phyloP scores from a whole-genome alignment of 2,329 filamentous ascomycete genomes.

The Exserohilum rostratum region DNA sequence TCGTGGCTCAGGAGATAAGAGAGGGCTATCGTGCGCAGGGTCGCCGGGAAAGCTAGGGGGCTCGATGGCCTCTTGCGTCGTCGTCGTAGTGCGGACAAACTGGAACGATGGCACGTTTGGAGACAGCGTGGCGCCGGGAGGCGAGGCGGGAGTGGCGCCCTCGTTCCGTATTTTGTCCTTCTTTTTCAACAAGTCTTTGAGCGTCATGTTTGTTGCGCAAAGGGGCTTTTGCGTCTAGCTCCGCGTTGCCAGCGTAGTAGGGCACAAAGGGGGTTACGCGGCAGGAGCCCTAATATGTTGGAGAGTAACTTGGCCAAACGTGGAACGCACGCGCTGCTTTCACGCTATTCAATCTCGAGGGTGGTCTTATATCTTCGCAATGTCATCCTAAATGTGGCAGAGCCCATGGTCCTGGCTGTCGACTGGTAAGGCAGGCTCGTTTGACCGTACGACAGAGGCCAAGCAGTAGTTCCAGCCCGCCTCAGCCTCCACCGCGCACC shows the following conservation, averaged over 20 bases:
- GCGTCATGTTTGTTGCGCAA: conserved; percentile 57
- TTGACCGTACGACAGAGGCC: conserved; percentile 26
- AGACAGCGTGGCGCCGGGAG: conserved; percentile 32
- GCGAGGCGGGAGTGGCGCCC: conserved; percentile 38
- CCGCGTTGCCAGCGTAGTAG: conserved; percentile 19
- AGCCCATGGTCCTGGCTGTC: conserved; percentile 28
- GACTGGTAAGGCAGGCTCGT: conserved; percentile 31
- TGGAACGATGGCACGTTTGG: conserved; percentile 67
- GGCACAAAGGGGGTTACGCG: conserved; percentile 19
- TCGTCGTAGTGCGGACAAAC: conserved; percentile 84
- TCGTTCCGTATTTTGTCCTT: conserved; percentile 63
- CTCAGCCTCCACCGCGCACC: conserved; percentile 32
- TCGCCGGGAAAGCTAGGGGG: conserved; percentile 65
- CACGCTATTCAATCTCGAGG: conserved; percentile 34
- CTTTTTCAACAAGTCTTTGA: conserved; percentile 68
- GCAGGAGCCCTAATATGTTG: conserved; percentile 14
- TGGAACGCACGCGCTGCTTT: conserved; percentile 7
- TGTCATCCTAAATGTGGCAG: conserved; percentile 26
- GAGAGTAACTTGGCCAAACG: conserved; percentile 9
- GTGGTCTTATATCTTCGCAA: conserved; percentile 43
- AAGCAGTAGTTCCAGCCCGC: conserved; percentile 31
- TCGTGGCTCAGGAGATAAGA: conserved; percentile 37
- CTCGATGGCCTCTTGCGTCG: conserved; percentile 76
- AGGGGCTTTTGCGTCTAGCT: conserved; percentile 10
- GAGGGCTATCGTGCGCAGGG: conserved; percentile 35